A percentile compares a stretch with the other conserved stretches of the same genome.
phyloP scores from a whole-genome alignment of 2,329 filamentous ascomycete genomes.

The Calycina marina region DNA sequence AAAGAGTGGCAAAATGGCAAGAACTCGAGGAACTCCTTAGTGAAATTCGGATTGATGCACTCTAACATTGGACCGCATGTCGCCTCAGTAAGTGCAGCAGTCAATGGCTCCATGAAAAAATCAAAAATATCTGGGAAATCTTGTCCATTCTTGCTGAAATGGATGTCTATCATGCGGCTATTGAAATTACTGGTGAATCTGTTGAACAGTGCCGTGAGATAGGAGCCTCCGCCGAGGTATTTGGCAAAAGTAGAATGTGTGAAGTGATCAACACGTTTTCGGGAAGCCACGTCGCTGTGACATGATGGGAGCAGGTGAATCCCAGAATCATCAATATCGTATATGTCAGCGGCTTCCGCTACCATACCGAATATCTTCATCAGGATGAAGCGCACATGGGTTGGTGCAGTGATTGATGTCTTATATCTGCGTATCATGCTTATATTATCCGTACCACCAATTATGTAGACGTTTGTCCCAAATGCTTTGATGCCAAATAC shows the following conservation, averaged over 20 bases:
- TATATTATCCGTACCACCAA: neutral
- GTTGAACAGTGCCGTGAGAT: neutral
- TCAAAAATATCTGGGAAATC: neutral
- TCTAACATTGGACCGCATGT: neutral
- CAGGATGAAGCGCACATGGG: neutral
- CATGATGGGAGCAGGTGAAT: neutral
- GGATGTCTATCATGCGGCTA: neutral
- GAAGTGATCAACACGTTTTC: neutral
- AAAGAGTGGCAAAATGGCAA: neutral
- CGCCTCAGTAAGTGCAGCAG: neutral
- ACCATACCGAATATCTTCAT: neutral
- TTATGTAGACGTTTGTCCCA: neutral
- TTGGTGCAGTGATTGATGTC: neutral
- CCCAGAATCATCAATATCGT: neutral
- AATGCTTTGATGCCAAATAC: neutral
- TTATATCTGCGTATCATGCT: neutral
- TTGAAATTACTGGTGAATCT: neutral
- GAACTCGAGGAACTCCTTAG: neutral
- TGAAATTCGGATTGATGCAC: slow-evolving; percentile 1
- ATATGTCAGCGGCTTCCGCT: neutral
- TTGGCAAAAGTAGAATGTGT: neutral
- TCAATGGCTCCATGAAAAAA: neutral
- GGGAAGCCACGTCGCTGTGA: neutral
- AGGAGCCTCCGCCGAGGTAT: neutral
- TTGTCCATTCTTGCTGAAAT: neutral